A percentile compares a stretch with the other conserved stretches of the same genome.
phyloP scores from a whole-genome alignment of 2,329 filamentous ascomycete species.

The Ceratocystis cubensis region DNA sequence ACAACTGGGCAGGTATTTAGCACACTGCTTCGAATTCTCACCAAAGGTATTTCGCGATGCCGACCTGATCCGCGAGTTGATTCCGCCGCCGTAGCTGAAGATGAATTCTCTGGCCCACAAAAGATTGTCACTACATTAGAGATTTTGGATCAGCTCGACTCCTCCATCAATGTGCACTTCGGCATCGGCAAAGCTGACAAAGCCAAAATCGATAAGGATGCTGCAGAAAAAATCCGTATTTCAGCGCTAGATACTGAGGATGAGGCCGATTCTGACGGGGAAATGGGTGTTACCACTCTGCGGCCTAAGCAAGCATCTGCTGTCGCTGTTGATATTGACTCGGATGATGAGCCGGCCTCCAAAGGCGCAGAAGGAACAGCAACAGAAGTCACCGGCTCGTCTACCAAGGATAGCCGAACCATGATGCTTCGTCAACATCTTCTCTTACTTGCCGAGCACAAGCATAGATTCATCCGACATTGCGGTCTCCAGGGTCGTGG shows the following conservation, averaged over 20 bases:
- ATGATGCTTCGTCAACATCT: constrained; percentile 47
- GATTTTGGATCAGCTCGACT: constrained; percentile 42
- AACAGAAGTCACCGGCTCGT: constrained; percentile 27
- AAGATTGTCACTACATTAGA: constrained; percentile 41
- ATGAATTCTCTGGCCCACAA: constrained; percentile 27
- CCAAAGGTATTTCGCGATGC: constrained; percentile 55
- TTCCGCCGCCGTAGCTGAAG: constrained; percentile 27
- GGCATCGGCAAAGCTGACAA: constrained; percentile 46
- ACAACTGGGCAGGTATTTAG: constrained; percentile 69
- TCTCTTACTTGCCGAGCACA: constrained; percentile 57
- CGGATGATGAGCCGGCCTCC: constrained; percentile 25
- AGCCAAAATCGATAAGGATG: constrained; percentile 35
- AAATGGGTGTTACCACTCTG: not conserved
- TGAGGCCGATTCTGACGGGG: constrained; percentile 27
- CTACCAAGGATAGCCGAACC: constrained; percentile 32
- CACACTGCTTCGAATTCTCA: constrained; percentile 56
- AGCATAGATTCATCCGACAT: constrained; percentile 54
- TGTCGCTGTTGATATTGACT: constrained; percentile 20
- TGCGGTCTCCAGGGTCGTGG: constrained; percentile 50
- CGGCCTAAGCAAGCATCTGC: constrained; percentile 8
- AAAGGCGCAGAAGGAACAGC: constrained; percentile 36
- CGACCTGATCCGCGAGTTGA: constrained; percentile 44
- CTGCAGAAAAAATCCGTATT: constrained; percentile 36
- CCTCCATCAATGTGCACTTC: constrained; percentile 39
- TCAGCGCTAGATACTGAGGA: constrained; percentile 29